Evolutionary conservation across 768 basidiomycete species (phyloP).

Genomic region (Tylopilus intermedius): DNA sequence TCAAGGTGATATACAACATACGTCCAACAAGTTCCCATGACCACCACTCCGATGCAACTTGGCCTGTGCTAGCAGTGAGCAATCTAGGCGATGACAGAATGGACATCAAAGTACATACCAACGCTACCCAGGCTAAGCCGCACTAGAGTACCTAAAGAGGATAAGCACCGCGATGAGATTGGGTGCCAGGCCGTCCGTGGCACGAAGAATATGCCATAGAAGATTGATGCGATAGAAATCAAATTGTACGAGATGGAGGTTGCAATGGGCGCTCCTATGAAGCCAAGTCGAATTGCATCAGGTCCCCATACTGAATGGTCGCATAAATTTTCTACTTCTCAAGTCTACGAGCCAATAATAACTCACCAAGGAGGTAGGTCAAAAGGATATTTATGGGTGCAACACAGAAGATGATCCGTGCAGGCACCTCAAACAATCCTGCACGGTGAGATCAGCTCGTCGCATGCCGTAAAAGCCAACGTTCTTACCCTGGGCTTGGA

Average conservation of each 20-base stretch:
- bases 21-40: constrained; percentile 83
- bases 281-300: constrained; percentile 74
- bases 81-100: neutral
- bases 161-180: constrained; percentile 58
- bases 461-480: constrained; percentile 14
- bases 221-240: constrained; percentile 54
- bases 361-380: constrained; percentile 75
- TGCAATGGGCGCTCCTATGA: constrained; percentile 87
- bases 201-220: constrained; percentile 60
- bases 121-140: constrained; percentile 80
- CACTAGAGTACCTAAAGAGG: constrained; percentile 60
- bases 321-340: constrained; percentile 28
- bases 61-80: constrained; percentile 37
- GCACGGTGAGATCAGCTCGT: constrained; percentile 8
- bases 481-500: constrained; percentile 77
- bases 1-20: constrained; percentile 9
- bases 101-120: constrained; percentile 34
- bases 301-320: constrained; percentile 80
- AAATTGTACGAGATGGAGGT: constrained; percentile 86
- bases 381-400: constrained; percentile 81
- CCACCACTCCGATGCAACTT: constrained; percentile 94
- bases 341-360: too few species aligned
- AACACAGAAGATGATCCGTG: constrained; percentile 72
- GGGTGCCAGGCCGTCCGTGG: constrained; percentile 84
- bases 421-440: constrained; percentile 81